A percentile compares a stretch with the other conserved stretches of the same genome.
These are phyloP conservation scores for Arctostaphylos glauca DNA, from an alignment of 148 eudicot species.

Conservation along the genomic window DNA sequence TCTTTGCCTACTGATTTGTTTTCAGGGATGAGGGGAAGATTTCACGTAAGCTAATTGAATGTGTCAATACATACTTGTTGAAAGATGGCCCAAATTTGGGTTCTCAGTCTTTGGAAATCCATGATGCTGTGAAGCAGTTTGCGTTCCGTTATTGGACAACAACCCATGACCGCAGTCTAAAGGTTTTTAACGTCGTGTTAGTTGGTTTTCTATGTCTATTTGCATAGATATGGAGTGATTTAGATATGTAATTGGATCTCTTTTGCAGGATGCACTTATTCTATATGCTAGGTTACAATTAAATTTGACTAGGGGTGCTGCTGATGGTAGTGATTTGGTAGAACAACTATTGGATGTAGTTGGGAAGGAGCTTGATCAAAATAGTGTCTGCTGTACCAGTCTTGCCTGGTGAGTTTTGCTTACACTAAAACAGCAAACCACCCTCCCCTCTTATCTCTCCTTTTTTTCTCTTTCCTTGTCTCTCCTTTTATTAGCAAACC, in stretches of 20 bases:
- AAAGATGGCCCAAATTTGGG: constrained; percentile 95
- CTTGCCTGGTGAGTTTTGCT: constrained; percentile 46
- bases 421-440: neutral
- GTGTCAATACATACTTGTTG: constrained; percentile 70
- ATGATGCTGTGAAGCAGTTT: constrained; percentile 69
- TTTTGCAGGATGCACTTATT: constrained; percentile 66
- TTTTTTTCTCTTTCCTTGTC: neutral
- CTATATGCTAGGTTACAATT: constrained; percentile 76
- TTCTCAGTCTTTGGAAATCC: constrained; percentile 62
- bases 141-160: constrained; percentile 70
- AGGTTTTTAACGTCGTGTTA: constrained; percentile 37
- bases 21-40: constrained; percentile 83
- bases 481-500: neutral
- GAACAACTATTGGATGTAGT: constrained; percentile 80
- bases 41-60: constrained; percentile 77
- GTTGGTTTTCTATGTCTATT: constrained; percentile 3
- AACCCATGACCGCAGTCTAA: constrained; percentile 64
- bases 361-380: constrained; percentile 83
- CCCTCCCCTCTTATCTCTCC: neutral
- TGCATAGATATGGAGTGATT: constrained; percentile 2
- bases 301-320: constrained; percentile 63
- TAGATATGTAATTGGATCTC: neutral
- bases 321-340: constrained; percentile 57
- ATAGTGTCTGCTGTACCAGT: constrained; percentile 35
- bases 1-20: constrained; percentile 3